These are phyloP conservation scores for Aquilaria yunnanensis DNA, from an alignment of 345 rosid genomes.

Conservation along the genomic window DNA sequence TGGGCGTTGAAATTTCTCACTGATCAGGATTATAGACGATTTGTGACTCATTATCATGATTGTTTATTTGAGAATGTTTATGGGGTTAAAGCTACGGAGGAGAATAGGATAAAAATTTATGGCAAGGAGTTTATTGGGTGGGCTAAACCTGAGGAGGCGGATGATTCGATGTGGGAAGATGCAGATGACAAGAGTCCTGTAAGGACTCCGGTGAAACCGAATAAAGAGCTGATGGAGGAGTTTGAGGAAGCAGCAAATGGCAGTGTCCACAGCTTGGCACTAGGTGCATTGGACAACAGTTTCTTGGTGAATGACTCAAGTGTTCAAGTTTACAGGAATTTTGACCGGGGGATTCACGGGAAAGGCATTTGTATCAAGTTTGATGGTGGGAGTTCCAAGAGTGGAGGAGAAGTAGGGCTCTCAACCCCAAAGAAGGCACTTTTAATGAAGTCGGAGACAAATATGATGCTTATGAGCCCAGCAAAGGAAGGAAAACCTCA, in stretches of 20 bases:
- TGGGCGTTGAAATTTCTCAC: constrained; percentile 85
- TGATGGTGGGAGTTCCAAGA: constrained; percentile 29
- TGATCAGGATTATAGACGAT: constrained; percentile 58
- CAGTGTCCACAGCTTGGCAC: constrained; percentile 82
- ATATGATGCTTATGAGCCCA: constrained; percentile 97
- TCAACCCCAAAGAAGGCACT: constrained; percentile 73
- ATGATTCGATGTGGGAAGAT: constrained; percentile 95
- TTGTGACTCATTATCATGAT: constrained; percentile 62
- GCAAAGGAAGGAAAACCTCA: constrained; percentile 64
- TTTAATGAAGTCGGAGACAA: constrained; percentile 90
- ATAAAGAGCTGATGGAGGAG: constrained; percentile 57
- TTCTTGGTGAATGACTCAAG: constrained; percentile 86
- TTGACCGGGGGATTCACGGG: constrained; percentile 63
- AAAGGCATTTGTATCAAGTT: constrained; percentile 69
- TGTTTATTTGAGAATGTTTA: constrained; percentile 83
- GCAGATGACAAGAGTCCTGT: constrained; percentile 38
- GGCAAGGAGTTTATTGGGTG: constrained; percentile 92
- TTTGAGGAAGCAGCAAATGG: constrained; percentile 87
- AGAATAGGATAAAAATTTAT: constrained; percentile 61
- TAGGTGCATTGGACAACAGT: constrained; percentile 87
- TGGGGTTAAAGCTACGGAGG: constrained; percentile 56
- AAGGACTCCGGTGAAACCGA: constrained; percentile 24
- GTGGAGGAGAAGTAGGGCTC: constrained; percentile 22
- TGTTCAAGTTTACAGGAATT: constrained; percentile 79
- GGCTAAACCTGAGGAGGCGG: constrained; percentile 84